phyloP scores from a whole-genome alignment of 306 rosid species.

The Bauhinia variegata region DNA sequence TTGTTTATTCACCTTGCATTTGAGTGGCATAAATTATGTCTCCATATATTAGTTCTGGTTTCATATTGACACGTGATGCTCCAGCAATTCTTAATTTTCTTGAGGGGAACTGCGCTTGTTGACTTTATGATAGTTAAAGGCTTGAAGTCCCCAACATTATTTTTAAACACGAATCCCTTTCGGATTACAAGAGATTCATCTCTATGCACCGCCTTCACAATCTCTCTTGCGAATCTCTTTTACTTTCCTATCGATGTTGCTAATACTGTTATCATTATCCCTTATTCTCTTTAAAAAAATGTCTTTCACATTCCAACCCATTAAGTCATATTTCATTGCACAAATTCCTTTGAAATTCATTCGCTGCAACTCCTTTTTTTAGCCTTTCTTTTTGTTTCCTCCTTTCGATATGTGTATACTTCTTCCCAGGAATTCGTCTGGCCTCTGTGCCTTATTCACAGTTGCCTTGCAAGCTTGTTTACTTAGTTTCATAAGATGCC shows the following conservation, averaged over 20 bases:
- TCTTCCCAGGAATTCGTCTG: slow-evolving; percentile 97
- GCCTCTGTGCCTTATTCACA: slow-evolving; percentile 98
- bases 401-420: slow-evolving; percentile 83
- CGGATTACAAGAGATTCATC: slow-evolving; percentile 50
- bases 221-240: slow-evolving; percentile 49
- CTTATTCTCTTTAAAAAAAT: slow-evolving; percentile 35
- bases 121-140: slow-evolving; percentile 53
- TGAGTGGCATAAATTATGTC: slow-evolving; percentile 38
- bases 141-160: slow-evolving; percentile 54
- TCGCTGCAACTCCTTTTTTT: slow-evolving; percentile 64
- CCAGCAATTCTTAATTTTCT: slow-evolving; percentile 50
- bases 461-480: slow-evolving; percentile 88
- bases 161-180: slow-evolving; percentile 45
- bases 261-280: slow-evolving; percentile 56
- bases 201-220: slow-evolving; percentile 56
- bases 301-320: slow-evolving; percentile 55
- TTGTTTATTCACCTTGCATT: slow-evolving; percentile 56
- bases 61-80: slow-evolving; percentile 44
- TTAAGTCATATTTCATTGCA: slow-evolving; percentile 58
- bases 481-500: slow-evolving; percentile 85
- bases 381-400: slow-evolving; percentile 75
- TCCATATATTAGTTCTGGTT: slow-evolving; percentile 43
- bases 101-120: slow-evolving; percentile 44
- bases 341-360: slow-evolving; percentile 59
- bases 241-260: slow-evolving; percentile 54